Evolutionary conservation across 305 asterid genomes (phyloP).

Genomic region (Solanum chacoense): DNA sequence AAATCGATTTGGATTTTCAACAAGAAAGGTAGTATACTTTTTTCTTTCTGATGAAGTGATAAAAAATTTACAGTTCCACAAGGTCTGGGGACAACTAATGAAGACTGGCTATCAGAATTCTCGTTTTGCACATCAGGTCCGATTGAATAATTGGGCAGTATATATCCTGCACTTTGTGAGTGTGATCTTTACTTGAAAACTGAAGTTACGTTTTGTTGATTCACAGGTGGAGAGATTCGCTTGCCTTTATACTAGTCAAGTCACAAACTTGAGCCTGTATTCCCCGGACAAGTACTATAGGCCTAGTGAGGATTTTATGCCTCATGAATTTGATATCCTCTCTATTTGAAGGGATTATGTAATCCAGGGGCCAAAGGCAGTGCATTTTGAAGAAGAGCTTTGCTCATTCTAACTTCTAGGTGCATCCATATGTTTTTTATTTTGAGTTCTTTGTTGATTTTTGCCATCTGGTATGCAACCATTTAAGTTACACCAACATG

Average conservation of each 20-base stretch:
- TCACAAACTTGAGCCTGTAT: conserved; percentile 66
- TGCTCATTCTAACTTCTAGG: not conserved
- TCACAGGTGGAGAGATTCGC: conserved; percentile 94
- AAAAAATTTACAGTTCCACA: conserved; percentile 65
- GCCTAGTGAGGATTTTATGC: conserved; percentile 96
- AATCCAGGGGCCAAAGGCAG: not conserved
- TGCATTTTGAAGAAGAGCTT: not conserved
- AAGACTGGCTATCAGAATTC: conserved; percentile 97
- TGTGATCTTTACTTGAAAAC: not conserved
- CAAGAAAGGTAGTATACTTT: not conserved
- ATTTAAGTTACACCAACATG: not conserved
- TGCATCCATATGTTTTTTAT: not conserved
- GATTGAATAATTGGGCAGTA: not conserved
- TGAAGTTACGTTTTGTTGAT: not conserved
- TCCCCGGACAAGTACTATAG: conserved; percentile 90
- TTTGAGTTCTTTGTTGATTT: not conserved
- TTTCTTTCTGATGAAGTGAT: not conserved
- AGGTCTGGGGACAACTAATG: conserved; percentile 98
- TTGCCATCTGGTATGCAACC: not conserved
- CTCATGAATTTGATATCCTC: conserved; percentile 75
- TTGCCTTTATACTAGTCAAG: conserved; percentile 88
- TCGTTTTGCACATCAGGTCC: conserved; percentile 97
- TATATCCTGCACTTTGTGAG: not conserved
- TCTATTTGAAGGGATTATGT: conserved; percentile 17
- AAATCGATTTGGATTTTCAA: not conserved